Conservation (phyloP, 495 filamentous ascomycete species). For the Penicillium pulvis region DNA sequence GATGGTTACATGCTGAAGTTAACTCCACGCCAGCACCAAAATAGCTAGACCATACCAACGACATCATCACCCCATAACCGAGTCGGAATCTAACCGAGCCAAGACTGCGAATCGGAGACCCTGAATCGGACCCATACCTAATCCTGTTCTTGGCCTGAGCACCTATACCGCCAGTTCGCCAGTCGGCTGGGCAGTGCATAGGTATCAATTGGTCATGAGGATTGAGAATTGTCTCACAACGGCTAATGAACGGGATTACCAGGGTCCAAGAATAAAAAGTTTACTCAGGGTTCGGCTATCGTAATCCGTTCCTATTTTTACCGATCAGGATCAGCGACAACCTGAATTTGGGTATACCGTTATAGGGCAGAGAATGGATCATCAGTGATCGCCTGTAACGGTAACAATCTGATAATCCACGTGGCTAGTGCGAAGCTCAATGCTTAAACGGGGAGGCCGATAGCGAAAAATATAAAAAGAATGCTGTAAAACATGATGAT, state of each 20-base stretch:
- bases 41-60: constrained; percentile 2
- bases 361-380: constrained; percentile 5
- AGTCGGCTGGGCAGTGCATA: not conserved
- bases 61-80: constrained; percentile 11
- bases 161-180: not conserved
- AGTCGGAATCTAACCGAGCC: constrained; percentile 26
- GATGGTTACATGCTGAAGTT: not conserved
- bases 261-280: not conserved
- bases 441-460: not conserved
- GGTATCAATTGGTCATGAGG: not conserved
- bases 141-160: constrained; percentile 9
- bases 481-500: not conserved
- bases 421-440: not conserved
- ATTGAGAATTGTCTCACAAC: not conserved
- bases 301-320: not conserved
- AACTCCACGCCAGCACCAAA: constrained; percentile 2
- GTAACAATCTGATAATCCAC: constrained; percentile 6
- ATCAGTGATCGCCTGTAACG: constrained; percentile 15
- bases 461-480: not conserved
- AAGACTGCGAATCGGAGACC: constrained; percentile 19
- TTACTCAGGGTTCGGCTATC: not conserved
- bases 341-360: not conserved
- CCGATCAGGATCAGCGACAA: not conserved
- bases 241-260: not conserved
- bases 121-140: constrained; percentile 16